Evolutionary conservation across 441 rosid species (phyloP).

Genomic region (Euphorbia schlechtendalii): DNA sequence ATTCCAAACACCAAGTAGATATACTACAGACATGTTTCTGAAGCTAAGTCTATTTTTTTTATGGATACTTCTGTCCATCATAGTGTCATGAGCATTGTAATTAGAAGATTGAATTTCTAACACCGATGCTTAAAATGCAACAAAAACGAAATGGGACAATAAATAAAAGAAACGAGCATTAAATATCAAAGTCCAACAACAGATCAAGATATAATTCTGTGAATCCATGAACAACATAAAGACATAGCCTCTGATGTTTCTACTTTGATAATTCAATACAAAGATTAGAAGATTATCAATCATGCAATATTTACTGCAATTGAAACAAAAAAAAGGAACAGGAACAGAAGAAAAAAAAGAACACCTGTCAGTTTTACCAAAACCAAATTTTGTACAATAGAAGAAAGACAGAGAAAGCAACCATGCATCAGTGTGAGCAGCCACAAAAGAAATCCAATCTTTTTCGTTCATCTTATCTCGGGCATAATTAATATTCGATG

Average conservation of each 20-base stretch:
- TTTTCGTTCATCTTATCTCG: too few species aligned
- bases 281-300: not conserved
- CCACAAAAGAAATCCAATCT: too few species aligned
- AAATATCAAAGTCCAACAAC: too few species aligned
- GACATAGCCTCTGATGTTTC: too few species aligned
- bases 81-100: too few species aligned
- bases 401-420: constrained; percentile 56
- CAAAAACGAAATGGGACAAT: not conserved
- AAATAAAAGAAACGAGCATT: not conserved
- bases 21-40: too few species aligned
- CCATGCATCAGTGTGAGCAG: constrained; percentile 62
- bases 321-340: constrained; percentile 1
- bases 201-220: too few species aligned
- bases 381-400: constrained; percentile 65
- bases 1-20: too few species aligned
- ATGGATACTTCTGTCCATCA: not conserved
- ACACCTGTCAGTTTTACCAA: constrained; percentile 48
- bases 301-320: not conserved
- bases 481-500: constrained; percentile 58
- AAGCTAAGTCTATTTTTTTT: too few species aligned
- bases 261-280: not conserved
- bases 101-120: not conserved
- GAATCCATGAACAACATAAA: too few species aligned
- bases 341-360: not conserved
- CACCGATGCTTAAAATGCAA: not conserved